Evolutionary conservation across 495 filamentous ascomycete genomes (phyloP), one percentile per base, ranked within the genome.

Genomic region (Podospora pseudopauciseta): DNA sequence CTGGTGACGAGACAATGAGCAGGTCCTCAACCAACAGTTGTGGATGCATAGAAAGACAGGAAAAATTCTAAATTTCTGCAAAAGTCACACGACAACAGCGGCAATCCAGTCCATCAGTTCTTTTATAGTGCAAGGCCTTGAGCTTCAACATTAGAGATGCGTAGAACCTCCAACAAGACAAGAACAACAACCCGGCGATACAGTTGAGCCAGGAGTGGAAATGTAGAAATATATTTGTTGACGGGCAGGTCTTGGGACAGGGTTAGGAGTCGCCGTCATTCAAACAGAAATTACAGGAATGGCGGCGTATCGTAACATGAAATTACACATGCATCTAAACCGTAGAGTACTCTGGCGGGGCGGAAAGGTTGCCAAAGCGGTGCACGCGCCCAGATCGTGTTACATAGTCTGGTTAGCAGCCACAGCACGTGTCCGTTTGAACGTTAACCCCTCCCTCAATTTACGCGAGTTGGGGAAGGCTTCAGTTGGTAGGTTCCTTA

Each of bases 361-460:
- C 23, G 59, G 59, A 32, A 18, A 20, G 19, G 23, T 30, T 4
- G 23, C 4, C 59, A 26, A 18, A 32, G 59, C 2, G 39, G 9
- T 13, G 39, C 2, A 11, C 39, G 39, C 39, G 39, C 39, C 39
- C 2, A 49, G 2, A 11, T 49, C 39, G 39, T 49, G 39, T 49
- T 54, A 3, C 64, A 58, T 39, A 20, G 56, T 58, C 57, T 6
- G 54, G 39, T 32, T 63, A 63, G 30, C 61, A 63, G 32, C 49
- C 61, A 63, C 61, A 20, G 61, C 27, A 18, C 61, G 61, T 34
- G 61, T 44, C 34, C n/a, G 61, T 44, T 39, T 63, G n/a, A 3
- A 39, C 30, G n/a, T 49, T 63, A 63, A 49, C 32, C 58, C 60
- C 58, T 28, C 65, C 28, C 56, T 67, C 65, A 57, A 67, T 62